Conservation (phyloP, 768 basidiomycete species). For the Crassisporium funariophilum region DNA sequence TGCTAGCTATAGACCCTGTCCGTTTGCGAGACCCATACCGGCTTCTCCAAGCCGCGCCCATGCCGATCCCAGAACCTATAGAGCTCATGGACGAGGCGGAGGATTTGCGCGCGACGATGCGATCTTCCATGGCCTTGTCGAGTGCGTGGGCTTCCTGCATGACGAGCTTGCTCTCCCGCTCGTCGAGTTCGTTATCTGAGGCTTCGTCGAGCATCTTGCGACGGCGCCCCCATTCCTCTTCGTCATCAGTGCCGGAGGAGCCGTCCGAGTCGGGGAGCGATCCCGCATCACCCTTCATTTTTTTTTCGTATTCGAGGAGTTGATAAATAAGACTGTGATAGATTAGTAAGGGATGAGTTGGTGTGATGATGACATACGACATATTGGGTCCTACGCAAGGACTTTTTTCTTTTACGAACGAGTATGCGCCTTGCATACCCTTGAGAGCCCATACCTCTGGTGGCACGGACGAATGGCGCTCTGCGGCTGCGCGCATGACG, state of each 20-base stretch:
- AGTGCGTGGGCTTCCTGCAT: constrained; percentile 81
- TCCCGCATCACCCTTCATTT: constrained; percentile 50
- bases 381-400: constrained; percentile 91
- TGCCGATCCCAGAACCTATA: constrained; percentile 56
- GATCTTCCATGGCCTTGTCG: constrained; percentile 87
- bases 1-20: constrained; percentile 75
- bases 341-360: constrained; percentile 19
- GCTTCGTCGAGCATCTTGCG: constrained; percentile 62
- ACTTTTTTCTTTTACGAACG: constrained; percentile 88
- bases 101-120: constrained; percentile 71
- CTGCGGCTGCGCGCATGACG: constrained; percentile 90
- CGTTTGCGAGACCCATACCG: constrained; percentile 70
- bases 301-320: constrained; percentile 87
- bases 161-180: constrained; percentile 56
- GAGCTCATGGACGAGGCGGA: constrained; percentile 68
- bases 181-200: constrained; percentile 50
- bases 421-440: constrained; percentile 89
- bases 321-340: constrained; percentile 83
- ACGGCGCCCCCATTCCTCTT: constrained; percentile 80
- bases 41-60: constrained; percentile 66
- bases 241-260: constrained; percentile 56
- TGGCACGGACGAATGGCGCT: constrained; percentile 63
- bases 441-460: constrained; percentile 77
- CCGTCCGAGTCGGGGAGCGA: constrained; percentile 54
- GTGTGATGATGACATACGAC: constrained; percentile 64